Evolutionary conservation across 1,284 basidiomycete species (phyloP), one percentile per base, ranked within the genome.

Genomic region (Exsudoporus floridanus): DNA sequence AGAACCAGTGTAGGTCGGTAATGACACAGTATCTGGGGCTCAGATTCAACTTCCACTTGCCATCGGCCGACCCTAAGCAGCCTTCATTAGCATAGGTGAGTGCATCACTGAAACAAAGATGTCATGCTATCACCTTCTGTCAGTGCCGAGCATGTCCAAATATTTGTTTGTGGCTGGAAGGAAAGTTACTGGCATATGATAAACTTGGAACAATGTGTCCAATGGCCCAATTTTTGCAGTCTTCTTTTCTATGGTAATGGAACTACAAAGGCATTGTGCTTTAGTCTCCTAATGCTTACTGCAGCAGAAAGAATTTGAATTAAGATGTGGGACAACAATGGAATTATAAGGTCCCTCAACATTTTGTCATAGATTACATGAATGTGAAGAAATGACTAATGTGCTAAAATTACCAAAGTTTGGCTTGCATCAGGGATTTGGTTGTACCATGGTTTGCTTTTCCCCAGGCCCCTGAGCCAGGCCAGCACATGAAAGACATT

Each of bases 1-100:
- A n/a, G n/a, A n/a, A n/a, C n/a, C n/a, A n/a, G n/a, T n/a, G n/a
- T n/a, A n/a, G n/a, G n/a, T n/a, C n/a, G n/a, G n/a, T n/a, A n/a
- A n/a, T n/a, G n/a, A 82, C 14, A 88, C 54, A 0, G 78, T 82
- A 59, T 83, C 85, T 87, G 47, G 2, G 35, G 27, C 38, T 30
- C 9, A 2, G 2, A 14, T 52, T 59, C 18, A 53, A 42, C n/a
- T n/a, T n/a, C 30, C 19, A 42, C 3, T 6, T 27, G 30, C 34
- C 9, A 33, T n/a, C 9, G 27, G 12, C 18, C 14, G 12, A 72
- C 77, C 63, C 66, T n/a, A n/a, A n/a, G 85, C 85, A 89, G 55
- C 84, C 84, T 70, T 81, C 79, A 1, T 83, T 67, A 3, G 77
- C 84, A 14, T 84, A 66, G 1, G 79, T 78, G 1, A 73, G 73